phyloP scores from a whole-genome alignment of 495 filamentous ascomycete species.

The Lepraria neglecta region DNA sequence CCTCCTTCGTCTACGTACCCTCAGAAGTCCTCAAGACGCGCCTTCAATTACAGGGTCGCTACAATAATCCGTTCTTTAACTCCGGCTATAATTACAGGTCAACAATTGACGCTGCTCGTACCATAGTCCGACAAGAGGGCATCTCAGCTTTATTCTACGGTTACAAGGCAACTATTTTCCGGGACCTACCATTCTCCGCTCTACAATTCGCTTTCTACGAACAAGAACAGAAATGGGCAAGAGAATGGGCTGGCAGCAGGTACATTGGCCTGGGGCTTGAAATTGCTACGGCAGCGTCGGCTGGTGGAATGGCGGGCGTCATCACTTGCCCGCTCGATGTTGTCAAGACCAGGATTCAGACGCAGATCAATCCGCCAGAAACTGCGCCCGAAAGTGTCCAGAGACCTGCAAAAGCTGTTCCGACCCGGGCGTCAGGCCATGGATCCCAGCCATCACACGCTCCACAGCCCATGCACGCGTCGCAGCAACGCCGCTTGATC shows the following conservation, averaged over 20 bases:
- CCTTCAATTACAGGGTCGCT: conserved; percentile 86
- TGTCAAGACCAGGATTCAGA: conserved; percentile 96
- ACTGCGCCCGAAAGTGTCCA: conserved; percentile 16
- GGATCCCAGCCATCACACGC: background rate
- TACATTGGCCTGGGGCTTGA: conserved; percentile 83
- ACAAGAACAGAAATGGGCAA: conserved; percentile 77
- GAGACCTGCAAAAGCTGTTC: background rate
- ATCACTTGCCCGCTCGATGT: conserved; percentile 95
- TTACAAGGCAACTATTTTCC: conserved; percentile 87
- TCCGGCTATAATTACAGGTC: conserved; percentile 92
- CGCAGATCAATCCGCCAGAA: conserved; percentile 61
- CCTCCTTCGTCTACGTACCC: conserved; percentile 87
- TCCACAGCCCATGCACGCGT: conserved; percentile 2
- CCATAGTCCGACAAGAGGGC: conserved; percentile 77
- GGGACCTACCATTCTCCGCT: conserved; percentile 91
- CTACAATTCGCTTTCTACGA: conserved; percentile 98
- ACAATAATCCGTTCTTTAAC: conserved; percentile 86
- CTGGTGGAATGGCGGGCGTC: conserved; percentile 88
- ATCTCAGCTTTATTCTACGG: conserved; percentile 83
- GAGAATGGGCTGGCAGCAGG: conserved; percentile 59
- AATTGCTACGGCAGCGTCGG: conserved; percentile 82
- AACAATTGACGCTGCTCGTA: conserved; percentile 70
- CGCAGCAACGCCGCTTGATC: conserved; percentile 50
- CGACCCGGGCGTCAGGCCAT: conserved; percentile 12
- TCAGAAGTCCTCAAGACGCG: conserved; percentile 95